These are phyloP conservation scores for Calonectria leucothoes DNA, from an alignment of 2,329 filamentous ascomycete genomes.

Conservation along the genomic window DNA sequence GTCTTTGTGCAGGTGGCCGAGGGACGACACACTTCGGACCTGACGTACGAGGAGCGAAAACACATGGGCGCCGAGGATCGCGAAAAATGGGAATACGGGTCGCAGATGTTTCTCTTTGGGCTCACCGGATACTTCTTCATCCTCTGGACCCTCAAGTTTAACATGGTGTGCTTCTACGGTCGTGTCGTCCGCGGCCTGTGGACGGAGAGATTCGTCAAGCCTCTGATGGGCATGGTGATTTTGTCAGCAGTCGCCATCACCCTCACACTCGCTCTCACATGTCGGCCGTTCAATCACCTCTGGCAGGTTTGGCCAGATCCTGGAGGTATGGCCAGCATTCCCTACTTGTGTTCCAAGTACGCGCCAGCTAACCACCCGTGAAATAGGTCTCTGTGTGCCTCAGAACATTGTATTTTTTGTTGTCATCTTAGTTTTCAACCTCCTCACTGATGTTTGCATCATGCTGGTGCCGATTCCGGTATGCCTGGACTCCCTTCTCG, in stretches of 20 bases:
- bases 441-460: background rate
- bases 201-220: slow-evolving; percentile 50
- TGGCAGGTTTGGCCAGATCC: slow-evolving; percentile 5
- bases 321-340: background rate
- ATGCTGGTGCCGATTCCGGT: background rate
- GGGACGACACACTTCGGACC: slow-evolving; percentile 43
- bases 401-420: background rate
- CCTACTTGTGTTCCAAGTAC: too few relatives aligned
- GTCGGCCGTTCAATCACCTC: background rate
- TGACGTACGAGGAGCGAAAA: slow-evolving; percentile 46
- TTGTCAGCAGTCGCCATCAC: background rate
- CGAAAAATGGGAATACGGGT: background rate
- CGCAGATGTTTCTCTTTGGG: background rate
- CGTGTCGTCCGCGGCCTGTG: slow-evolving; percentile 49
- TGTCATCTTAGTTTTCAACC: background rate
- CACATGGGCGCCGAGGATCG: slow-evolving; percentile 39
- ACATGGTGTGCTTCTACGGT: slow-evolving; percentile 54
- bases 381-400: background rate
- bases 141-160: slow-evolving; percentile 54
- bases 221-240: background rate
- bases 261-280: background rate
- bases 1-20: slow-evolving; percentile 44
- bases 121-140: slow-evolving; percentile 46
- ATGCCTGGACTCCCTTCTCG: background rate
- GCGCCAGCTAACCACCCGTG: background rate